Percentiles rank a stretch among this genome's conserved stretches.
Evolutionary conservation across 2,329 filamentous ascomycete genomes (phyloP).

Genomic region (Blastomyces percursus): DNA sequence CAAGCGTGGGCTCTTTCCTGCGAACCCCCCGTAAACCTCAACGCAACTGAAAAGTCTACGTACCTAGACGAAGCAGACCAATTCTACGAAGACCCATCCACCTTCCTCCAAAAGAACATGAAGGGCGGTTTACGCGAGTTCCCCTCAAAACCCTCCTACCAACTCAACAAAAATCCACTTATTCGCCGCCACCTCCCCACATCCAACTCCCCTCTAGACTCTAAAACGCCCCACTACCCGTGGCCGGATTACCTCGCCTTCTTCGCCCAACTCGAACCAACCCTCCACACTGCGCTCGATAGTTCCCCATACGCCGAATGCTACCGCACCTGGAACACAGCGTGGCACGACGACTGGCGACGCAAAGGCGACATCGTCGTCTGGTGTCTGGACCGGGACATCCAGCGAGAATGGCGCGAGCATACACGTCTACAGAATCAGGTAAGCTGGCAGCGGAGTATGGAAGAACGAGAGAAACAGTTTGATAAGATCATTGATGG

Average conservation of each 20-base stretch:
- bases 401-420: constrained; percentile 28
- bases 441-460: constrained; percentile 13
- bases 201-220: background rate
- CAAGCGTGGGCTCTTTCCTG: constrained; percentile 78
- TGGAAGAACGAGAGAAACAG: constrained; percentile 21
- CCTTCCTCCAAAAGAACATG: constrained; percentile 50
- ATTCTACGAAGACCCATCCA: constrained; percentile 61
- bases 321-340: constrained; percentile 50
- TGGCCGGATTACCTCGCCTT: constrained; percentile 43
- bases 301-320: constrained; percentile 45
- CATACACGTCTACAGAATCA: constrained; percentile 12
- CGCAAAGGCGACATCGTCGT: constrained; percentile 52
- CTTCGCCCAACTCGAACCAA: constrained; percentile 48
- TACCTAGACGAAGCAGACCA: constrained; percentile 87
- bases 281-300: constrained; percentile 35
- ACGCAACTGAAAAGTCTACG: constrained; percentile 45
- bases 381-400: constrained; percentile 40
- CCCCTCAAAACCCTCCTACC: constrained; percentile 26
- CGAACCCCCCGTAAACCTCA: constrained; percentile 69
- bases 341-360: constrained; percentile 53
- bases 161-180: constrained; percentile 5
- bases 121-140: constrained; percentile 26
- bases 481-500: constrained; percentile 28
- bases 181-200: background rate
- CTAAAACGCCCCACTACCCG: constrained; percentile 19